Base-by-base conservation (phyloP, 2,329 filamentous ascomycete species). In the Chaetothyriales sp. region DNA sequence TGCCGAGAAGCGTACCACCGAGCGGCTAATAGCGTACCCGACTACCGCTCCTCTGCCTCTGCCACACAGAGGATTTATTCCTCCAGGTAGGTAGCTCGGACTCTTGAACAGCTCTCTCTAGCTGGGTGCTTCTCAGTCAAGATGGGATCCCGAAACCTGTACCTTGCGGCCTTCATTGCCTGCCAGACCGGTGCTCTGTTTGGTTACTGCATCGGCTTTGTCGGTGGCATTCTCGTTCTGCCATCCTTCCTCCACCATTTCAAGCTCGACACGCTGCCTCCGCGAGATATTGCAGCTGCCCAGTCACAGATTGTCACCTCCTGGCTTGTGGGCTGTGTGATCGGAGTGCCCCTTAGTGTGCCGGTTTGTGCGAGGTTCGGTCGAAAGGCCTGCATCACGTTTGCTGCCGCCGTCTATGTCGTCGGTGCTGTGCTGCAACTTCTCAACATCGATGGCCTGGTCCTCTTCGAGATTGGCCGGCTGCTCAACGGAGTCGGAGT, bases 191-290 rank as follows among this genome's bases (percentile, higher is more conserved):
- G 50, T 10, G 49, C 53, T 10, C 50, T 59, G 5, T 59, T 60
- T 45, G 59, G 59, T 22, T 61, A 60, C 54, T 55, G 52, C 15
- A 56, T 61, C n/a, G 59, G 59, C 46, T 59, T 61, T 53, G 57
- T 60, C 42, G 59, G 59, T 20, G 59, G 58, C 39, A 47, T 58
- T 10, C 51, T 61, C 9, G 58, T 60, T 39, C 51, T 61, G 12
- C 59, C 59, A 5, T 60, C 58, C 15, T 61, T 61, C 48, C 55
- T 54, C n/a, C 42, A 43, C 20, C 53, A 59, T 50, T 61, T 61
- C 50, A 18, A 48, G 22, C 58, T 60, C 49, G 49, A 52, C 22
- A 19, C n/a, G 12, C 57, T 59, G n/a, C 43, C 53, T 3, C 18
- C 50, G 12, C 9, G 22, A n/a, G 52, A 53, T 5, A 15, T 51